These are phyloP conservation scores for Tulasnella sp. DNA, from an alignment of 768 basidiomycete genomes.

Conservation along the genomic window DNA sequence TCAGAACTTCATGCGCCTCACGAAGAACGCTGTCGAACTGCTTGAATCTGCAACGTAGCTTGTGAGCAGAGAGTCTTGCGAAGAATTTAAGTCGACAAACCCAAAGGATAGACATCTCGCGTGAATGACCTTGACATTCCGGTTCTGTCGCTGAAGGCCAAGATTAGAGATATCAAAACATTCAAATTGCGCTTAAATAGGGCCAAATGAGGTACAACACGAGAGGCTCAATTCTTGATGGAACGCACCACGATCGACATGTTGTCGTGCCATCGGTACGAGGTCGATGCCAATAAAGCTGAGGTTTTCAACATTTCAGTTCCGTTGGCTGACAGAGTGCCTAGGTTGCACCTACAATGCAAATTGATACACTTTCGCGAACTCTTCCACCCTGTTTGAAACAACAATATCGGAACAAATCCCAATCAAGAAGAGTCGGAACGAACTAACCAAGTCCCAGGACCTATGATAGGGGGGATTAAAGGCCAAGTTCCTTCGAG, in stretches of 20 bases:
- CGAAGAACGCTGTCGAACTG: not conserved
- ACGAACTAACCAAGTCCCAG: constrained; percentile 19
- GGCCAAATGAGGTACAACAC: not conserved
- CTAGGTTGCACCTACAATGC: not conserved
- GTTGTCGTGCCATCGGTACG: not conserved
- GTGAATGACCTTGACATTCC: not conserved
- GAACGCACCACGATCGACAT: not conserved
- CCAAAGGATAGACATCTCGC: constrained; percentile 11
- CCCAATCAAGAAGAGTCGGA: not conserved
- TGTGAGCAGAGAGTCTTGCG: not conserved
- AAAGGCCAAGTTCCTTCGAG: no score
- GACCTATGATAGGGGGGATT: not conserved
- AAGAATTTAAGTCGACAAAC: not conserved
- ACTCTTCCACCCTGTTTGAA: constrained; percentile 11
- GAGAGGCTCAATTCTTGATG: not conserved
- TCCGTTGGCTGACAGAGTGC: not conserved
- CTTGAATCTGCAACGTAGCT: not conserved
- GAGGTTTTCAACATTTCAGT: not conserved
- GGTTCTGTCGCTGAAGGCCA: not conserved
- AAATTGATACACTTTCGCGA: not conserved
- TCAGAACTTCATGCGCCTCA: not conserved
- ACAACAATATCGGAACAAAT: not conserved
- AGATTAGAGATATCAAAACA: constrained; percentile 5
- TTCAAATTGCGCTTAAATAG: constrained; percentile 17
- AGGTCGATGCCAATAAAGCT: constrained; percentile 25